Percentiles rank a stretch among this genome's conserved stretches.
phyloP scores from a whole-genome alignment of 1,139 yeast genomes.

The Yamadazyma dushanensis region DNA sequence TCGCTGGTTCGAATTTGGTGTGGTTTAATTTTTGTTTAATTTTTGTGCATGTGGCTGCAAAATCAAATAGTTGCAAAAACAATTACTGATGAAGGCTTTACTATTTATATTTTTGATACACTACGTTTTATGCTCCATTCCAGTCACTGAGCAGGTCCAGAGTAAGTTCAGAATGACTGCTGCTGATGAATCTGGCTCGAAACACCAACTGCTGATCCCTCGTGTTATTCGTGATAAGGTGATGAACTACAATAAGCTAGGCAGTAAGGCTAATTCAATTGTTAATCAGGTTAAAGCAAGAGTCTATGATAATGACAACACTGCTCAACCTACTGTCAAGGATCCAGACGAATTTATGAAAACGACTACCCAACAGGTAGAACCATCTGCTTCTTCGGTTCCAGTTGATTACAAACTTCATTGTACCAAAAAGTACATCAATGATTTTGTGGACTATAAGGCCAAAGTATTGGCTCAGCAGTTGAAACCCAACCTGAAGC shows the following conservation, averaged over 20 bases:
- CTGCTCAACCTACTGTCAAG: background rate
- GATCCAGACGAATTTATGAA: background rate
- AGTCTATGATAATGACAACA: background rate
- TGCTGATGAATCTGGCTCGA: background rate
- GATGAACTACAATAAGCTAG: conserved; percentile 11
- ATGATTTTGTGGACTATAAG: conserved; percentile 23
- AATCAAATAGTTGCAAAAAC: conserved; percentile 1
- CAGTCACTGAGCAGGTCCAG: conserved; percentile 8
- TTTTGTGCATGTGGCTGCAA: background rate
- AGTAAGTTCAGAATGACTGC: conserved; percentile 4
- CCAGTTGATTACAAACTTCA: conserved; percentile 3
- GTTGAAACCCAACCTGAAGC: conserved; percentile 7
- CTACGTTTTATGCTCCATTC: conserved; percentile 5
- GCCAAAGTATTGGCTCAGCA: conserved; percentile 11
- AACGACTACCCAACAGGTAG: background rate
- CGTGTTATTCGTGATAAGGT: conserved; percentile 7
- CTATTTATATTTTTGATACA: conserved; percentile 1
- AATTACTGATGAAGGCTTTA: conserved; percentile 10
- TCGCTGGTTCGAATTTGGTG: too few relatives aligned
- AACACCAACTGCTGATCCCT: background rate
- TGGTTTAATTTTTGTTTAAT: background rate
- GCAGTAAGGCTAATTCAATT: conserved; percentile 9
- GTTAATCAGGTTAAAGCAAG: conserved; percentile 10
- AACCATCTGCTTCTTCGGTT: background rate
- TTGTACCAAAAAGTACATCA: conserved; percentile 19